A percentile compares a stretch with the other conserved stretches of the same genome.
Evolutionary conservation across 768 basidiomycete genomes (phyloP).

Genomic region (Russula dissimulans): DNA sequence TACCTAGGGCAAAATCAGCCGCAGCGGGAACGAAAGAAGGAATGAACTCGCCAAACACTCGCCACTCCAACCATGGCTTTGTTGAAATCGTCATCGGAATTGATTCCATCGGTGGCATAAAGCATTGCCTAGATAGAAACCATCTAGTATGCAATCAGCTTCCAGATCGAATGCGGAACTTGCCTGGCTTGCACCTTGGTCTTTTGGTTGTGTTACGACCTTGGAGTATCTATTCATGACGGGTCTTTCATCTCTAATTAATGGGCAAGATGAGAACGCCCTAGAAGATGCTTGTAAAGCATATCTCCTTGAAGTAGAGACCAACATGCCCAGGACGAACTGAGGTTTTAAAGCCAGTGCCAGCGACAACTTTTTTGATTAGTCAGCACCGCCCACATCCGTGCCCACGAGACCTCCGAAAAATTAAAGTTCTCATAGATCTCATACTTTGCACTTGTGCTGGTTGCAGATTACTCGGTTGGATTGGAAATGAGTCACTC

Average conservation of each 20-base stretch:
- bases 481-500: too few relatives aligned
- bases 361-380: background rate
- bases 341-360: background rate
- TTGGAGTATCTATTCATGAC: slow-evolving; percentile 60
- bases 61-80: slow-evolving; percentile 98
- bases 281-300: slow-evolving; percentile 8
- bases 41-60: slow-evolving; percentile 75
- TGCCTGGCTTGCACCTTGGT: slow-evolving; percentile 92
- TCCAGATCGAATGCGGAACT: background rate
- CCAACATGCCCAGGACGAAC: slow-evolving; percentile 4
- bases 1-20: slow-evolving; percentile 52
- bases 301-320: slow-evolving; percentile 2
- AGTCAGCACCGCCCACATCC: slow-evolving; percentile 7
- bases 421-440: too few relatives aligned
- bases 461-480: too few relatives aligned
- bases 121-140: slow-evolving; percentile 76
- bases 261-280: slow-evolving; percentile 20
- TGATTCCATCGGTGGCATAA: slow-evolving; percentile 94
- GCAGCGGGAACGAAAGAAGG: slow-evolving; percentile 12
- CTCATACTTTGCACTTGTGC: too few relatives aligned
- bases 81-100: slow-evolving; percentile 71
- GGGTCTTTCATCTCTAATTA: slow-evolving; percentile 22
- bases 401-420: too few relatives aligned
- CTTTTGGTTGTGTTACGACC: slow-evolving; percentile 81
- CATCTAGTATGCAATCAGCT: background rate